Conservation (phyloP, 2,329 filamentous ascomycete genomes). For the Fusarium tricinctum region DNA sequence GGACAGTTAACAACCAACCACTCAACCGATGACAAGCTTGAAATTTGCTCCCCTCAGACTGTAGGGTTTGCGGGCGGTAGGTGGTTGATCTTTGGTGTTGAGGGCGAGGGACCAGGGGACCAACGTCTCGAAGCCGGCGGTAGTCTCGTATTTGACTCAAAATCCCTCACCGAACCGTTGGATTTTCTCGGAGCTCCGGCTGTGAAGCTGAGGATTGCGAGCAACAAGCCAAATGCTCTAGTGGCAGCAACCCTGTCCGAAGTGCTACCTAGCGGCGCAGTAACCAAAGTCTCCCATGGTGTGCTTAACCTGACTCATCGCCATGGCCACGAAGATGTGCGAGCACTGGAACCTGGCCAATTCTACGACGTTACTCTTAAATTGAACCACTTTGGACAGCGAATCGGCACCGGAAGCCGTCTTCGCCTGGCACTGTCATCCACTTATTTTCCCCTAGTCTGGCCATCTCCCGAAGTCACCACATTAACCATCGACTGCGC, state of each 20-base stretch:
- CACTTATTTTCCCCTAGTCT: constrained; percentile 14
- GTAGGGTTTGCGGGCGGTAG: constrained; percentile 9
- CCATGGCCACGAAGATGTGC: background rate
- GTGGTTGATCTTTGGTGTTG: constrained; percentile 13
- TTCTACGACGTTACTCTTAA: background rate
- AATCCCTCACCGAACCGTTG: background rate
- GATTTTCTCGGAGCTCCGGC: background rate
- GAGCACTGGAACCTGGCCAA: background rate
- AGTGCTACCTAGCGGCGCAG: constrained; percentile 1
- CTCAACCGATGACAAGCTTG: background rate
- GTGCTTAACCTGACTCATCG: constrained; percentile 19
- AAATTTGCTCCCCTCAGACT: constrained; percentile 11
- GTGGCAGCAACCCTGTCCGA: constrained; percentile 12
- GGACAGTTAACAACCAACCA: background rate
- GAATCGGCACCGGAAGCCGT: constrained; percentile 1
- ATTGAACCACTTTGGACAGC: constrained; percentile 8
- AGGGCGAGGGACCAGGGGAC: constrained; percentile 9
- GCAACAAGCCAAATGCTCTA: background rate
- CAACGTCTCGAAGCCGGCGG: constrained; percentile 15
- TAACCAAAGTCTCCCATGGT: constrained; percentile 8
- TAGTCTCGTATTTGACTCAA: background rate
- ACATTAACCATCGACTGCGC: background rate
- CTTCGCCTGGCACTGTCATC: constrained; percentile 8
- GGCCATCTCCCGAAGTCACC: constrained; percentile 13
- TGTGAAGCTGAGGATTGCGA: background rate